Evolutionary conservation across 1,284 basidiomycete species (phyloP).

Genomic region (Calocybe gambosa): DNA sequence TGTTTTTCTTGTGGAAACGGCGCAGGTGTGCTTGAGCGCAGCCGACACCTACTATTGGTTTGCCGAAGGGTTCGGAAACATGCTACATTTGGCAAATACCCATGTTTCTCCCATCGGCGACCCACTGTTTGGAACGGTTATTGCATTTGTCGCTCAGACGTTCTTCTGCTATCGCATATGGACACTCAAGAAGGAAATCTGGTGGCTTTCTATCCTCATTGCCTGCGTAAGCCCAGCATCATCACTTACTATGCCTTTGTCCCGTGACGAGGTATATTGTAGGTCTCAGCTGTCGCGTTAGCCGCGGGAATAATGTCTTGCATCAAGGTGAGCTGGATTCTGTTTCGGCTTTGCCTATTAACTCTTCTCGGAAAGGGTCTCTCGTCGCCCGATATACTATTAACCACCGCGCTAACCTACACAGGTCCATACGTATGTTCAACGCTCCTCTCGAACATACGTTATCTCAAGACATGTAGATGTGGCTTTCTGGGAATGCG

Average conservation of each 20-base stretch:
- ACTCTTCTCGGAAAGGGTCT: too few species aligned
- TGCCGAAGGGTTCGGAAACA: slow-evolving; percentile 18
- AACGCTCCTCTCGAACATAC: too few species aligned
- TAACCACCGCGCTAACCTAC: too few species aligned
- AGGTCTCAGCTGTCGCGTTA: slow-evolving; percentile 11
- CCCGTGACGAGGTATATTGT: neutral
- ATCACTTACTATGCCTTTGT: neutral
- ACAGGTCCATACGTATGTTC: neutral
- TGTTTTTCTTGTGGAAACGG: slow-evolving; percentile 17
- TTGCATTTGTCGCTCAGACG: slow-evolving; percentile 19
- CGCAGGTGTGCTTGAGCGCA: slow-evolving; percentile 16
- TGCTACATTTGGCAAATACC: slow-evolving; percentile 13
- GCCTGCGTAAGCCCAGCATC: slow-evolving; percentile 7
- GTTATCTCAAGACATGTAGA: too few species aligned
- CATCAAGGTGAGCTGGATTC: too few species aligned
- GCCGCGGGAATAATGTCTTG: slow-evolving; percentile 6
- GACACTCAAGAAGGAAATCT: slow-evolving; percentile 13
- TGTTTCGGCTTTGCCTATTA: too few species aligned
- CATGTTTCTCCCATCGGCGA: slow-evolving; percentile 15
- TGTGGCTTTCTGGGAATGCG: slow-evolving; percentile 18
- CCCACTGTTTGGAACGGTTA: slow-evolving; percentile 18
- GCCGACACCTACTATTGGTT: slow-evolving; percentile 20
- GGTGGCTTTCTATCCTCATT: slow-evolving; percentile 13
- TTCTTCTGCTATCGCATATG: slow-evolving; percentile 22
- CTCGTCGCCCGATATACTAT: too few species aligned